Base-by-base conservation (phyloP, 768 basidiomycete species). In the Pholiota microspora region DNA sequence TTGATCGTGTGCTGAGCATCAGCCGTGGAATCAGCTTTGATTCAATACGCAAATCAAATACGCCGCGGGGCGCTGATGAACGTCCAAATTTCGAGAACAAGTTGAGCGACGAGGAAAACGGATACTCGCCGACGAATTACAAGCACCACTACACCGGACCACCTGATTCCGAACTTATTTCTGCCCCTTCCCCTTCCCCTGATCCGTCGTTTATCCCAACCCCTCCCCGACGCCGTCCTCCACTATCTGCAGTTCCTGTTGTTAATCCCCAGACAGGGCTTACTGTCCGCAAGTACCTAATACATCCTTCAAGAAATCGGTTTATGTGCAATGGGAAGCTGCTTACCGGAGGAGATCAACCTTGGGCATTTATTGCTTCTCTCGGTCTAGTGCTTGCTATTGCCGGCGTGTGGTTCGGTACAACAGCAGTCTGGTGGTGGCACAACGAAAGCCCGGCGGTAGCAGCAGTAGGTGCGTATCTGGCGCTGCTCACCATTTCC, bases 381-480 rank as follows among this genome's bases (percentile, higher is more conserved):
- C 71, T 95, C 46, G 65, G 68, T 0, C 51, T 96, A 18, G 72
- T 88, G 24, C 65, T 94, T 23, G 77, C 77, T 2, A 77, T 98
- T 44, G 74, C 89, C 2, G 92, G 85, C 0, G 70, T 89, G 7
- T 99, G 92, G 91, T 84, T 97, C 58, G 89, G 84, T 8, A 92
- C 92, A 23, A 94, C 93, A 0, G 88, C 86, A 44, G 84, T 87
- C 15, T 96, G 87, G 83, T 87, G 95, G 81, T 98, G 95, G 94
- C 72, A 73, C 32, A 75, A 94, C 61, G 77, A 85, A 55, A 89
- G 90, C 46, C 81, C 86, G 5, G 85, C 83, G 4, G 80, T 86
- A 12, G 87, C 88, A 0, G 78, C 75, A 16, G 75, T 82, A 21
- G 75, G 75, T 34, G 77, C 70, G 7, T 83, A 83, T 59, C 60